Base-by-base conservation (phyloP, 192 early-diverging fungal genomes). In the Backusella sp. region DNA sequence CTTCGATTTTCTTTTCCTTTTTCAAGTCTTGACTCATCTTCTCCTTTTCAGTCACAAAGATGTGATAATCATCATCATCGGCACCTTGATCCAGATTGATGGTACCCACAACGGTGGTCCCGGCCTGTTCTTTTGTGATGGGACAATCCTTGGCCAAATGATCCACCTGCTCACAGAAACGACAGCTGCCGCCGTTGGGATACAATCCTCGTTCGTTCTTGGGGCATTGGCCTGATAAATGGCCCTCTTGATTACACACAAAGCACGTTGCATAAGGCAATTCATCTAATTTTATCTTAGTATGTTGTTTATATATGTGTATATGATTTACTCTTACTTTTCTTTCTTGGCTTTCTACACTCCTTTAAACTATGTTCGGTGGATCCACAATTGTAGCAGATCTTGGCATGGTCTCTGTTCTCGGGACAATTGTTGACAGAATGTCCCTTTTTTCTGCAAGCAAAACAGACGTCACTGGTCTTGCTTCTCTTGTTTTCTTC, bases 31-130 rank as follows among this genome's bases (percentile, higher is more conserved):
- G 52, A 0, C 19, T 44, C 34, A 72, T 17, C 78, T 87, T 89
- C 41, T 88, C 83, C 75, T 87, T 85, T 71, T 88, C 87, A 23
- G 82, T 77, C 19, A 94, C 86, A 73, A 90, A 90, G 73, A 91
- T 86, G 81, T 93, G 93, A 78, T 91, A 92, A 70, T 97, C 96
- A 83, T 98, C 97, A 79, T 98, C 97, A 83, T 98, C 97, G 53
- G 93, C 95, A 62, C 95, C 95, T 81, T 98, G 95, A n/a, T 84
- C 80, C 19, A 89, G 76, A 68, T 94, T 90, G 62, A 97, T 90
- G 73, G 86, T 94, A 41, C 97, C 95, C 62, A 98, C 76, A 6
- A 79, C 77, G 2, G 86, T 82, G 0, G 83, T 83, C 0, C 89
- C 91, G 35, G 82, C 84, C 12, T 86, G 78, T 73, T 93, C 89